Evolutionary conservation across 345 rosid species (phyloP).

Genomic region (Carallia brachiata): DNA sequence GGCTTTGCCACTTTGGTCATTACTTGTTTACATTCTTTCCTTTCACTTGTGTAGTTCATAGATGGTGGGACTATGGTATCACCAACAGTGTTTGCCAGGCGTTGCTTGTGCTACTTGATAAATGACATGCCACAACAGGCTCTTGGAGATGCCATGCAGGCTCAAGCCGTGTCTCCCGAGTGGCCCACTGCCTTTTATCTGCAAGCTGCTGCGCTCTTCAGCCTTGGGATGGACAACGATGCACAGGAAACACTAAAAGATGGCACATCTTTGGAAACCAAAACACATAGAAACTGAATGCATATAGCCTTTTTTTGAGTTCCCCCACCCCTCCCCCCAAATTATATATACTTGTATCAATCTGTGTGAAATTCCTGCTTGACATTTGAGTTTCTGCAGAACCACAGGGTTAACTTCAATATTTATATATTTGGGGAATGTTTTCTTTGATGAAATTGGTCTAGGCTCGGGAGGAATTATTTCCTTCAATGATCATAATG

Average conservation of each 20-base stretch:
- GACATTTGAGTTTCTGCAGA: slow-evolving; percentile 30
- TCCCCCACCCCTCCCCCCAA: slow-evolving; percentile 11
- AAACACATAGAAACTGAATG: slow-evolving; percentile 56
- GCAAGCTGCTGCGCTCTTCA: slow-evolving; percentile 80
- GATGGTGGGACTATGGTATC: slow-evolving; percentile 79
- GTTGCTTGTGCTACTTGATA: slow-evolving; percentile 79
- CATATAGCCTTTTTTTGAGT: slow-evolving; percentile 26
- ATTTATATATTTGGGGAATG: slow-evolving; percentile 15
- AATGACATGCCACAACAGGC: slow-evolving; percentile 73
- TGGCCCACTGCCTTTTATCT: slow-evolving; percentile 81
- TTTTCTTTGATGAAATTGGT: background rate
- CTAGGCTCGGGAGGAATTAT: background rate
- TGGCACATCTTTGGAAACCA: slow-evolving; percentile 75
- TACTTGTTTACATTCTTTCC: background rate
- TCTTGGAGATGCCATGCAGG: slow-evolving; percentile 86
- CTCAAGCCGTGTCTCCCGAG: slow-evolving; percentile 76
- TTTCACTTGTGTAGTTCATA: slow-evolving; percentile 45
- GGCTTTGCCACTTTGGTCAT: background rate
- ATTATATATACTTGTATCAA: slow-evolving; percentile 33
- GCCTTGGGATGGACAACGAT: slow-evolving; percentile 80
- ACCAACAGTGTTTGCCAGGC: slow-evolving; percentile 73
- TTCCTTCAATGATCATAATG: background rate
- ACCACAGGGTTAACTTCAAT: slow-evolving; percentile 26
- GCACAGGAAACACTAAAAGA: slow-evolving; percentile 80
- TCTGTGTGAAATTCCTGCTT: slow-evolving; percentile 5